Percentiles rank a stretch among this genome's conserved stretches.
Conservation (phyloP, 2,329 filamentous ascomycete species). For the Claviceps pazoutovae region DNA sequence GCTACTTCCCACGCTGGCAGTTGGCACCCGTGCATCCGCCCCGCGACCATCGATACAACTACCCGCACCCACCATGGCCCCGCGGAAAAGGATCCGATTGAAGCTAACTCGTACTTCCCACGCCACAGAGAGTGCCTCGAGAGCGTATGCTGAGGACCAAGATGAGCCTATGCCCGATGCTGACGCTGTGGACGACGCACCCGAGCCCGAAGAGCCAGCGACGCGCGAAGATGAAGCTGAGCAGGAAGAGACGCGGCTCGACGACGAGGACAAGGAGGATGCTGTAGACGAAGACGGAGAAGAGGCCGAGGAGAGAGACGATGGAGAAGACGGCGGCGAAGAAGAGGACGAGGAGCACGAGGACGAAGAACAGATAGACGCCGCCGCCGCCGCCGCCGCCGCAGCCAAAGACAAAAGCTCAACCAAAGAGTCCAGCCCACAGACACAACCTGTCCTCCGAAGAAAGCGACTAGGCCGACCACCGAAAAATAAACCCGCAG, state of each 20-base stretch:
- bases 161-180: constrained; percentile 26
- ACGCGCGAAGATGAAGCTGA: constrained; percentile 17
- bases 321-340: constrained; percentile 19
- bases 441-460: constrained; percentile 50
- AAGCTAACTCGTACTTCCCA: constrained; percentile 19
- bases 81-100: constrained; percentile 17
- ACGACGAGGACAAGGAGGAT: constrained; percentile 28
- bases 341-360: constrained; percentile 23
- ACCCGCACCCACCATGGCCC: constrained; percentile 11
- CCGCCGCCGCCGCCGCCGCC: neutral
- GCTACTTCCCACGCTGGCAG: neutral
- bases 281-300: constrained; percentile 23
- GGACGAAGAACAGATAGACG: constrained; percentile 19
- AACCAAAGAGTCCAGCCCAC: constrained; percentile 38
- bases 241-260: constrained; percentile 24
- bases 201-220: constrained; percentile 15
- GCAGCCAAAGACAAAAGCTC: constrained; percentile 26
- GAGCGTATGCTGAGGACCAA: constrained; percentile 26
- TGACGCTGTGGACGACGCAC: constrained; percentile 9
- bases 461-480: constrained; percentile 72
- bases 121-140: constrained; percentile 27
- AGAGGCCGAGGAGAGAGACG: constrained; percentile 7
- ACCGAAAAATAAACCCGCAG: constrained; percentile 69
- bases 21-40: neutral
- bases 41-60: neutral